Conservation (phyloP, 495 filamentous ascomycete genomes). For the Aspergillus ostianus region DNA sequence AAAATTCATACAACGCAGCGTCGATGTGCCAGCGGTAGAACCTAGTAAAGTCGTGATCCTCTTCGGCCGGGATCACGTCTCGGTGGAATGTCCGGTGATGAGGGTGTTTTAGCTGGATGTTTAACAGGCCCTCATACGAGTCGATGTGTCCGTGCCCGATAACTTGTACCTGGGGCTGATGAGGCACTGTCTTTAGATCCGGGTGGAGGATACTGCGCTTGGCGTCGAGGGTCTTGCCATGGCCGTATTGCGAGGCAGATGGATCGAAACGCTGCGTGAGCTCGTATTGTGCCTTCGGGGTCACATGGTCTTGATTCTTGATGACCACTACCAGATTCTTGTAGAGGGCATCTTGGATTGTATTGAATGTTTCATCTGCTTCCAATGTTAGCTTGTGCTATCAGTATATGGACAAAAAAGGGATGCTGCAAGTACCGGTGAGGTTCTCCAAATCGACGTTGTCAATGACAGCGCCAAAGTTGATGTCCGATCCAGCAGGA, state of each 20-base stretch:
- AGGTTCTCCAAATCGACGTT: constrained; percentile 59
- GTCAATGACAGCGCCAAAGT: constrained; percentile 58
- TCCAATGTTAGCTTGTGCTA: constrained; percentile 10
- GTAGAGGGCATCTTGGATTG: constrained; percentile 61
- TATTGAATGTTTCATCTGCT: constrained; percentile 57
- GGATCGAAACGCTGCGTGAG: constrained; percentile 71
- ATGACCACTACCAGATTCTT: constrained; percentile 63
- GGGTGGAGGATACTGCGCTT: constrained; percentile 71
- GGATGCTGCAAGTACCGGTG: constrained; percentile 36
- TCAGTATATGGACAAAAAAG: not conserved
- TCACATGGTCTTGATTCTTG: constrained; percentile 60
- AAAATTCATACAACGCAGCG: constrained; percentile 68
- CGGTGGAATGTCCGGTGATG: constrained; percentile 75
- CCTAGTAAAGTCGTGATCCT: constrained; percentile 65
- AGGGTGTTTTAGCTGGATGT: constrained; percentile 67
- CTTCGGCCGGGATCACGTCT: constrained; percentile 56
- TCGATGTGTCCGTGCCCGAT: constrained; percentile 69
- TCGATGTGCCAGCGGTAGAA: constrained; percentile 83
- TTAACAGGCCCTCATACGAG: constrained; percentile 63
- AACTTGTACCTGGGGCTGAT: constrained; percentile 75
- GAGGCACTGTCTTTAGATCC: constrained; percentile 73
- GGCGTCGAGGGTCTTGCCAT: constrained; percentile 66
- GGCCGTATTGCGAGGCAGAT: constrained; percentile 60
- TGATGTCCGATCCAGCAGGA: constrained; percentile 47
- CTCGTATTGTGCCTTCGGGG: constrained; percentile 67